Conservation (phyloP, 75 land plant species). For the Pseudotsuga menziesii region DNA sequence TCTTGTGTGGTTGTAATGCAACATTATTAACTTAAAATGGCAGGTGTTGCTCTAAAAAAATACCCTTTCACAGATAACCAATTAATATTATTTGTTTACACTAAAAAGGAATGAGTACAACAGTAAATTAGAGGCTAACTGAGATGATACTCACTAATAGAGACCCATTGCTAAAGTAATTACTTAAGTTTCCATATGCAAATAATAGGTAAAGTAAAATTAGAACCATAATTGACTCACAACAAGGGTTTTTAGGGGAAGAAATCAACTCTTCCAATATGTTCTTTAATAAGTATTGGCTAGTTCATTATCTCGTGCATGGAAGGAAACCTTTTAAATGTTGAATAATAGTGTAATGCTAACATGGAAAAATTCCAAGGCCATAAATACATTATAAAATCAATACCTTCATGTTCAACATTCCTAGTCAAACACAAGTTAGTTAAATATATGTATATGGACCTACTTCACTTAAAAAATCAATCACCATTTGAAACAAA, state of each 20-base stretch:
- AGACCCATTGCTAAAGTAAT: neutral
- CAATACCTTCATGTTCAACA: neutral
- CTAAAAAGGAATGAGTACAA: neutral
- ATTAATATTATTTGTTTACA: neutral
- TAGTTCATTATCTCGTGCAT: neutral
- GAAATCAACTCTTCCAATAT: neutral
- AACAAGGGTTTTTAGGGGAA: too few relatives aligned
- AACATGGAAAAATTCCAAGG: neutral
- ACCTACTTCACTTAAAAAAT: neutral
- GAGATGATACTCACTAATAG: neutral
- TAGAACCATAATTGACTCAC: neutral
- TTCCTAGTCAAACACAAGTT: neutral
- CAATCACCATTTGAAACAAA: neutral
- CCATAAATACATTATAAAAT: neutral
- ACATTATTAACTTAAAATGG: constrained; percentile 2
- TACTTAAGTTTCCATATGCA: neutral
- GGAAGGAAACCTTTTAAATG: neutral
- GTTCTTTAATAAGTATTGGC: neutral
- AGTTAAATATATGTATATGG: neutral
- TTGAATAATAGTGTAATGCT: neutral
- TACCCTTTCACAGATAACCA: neutral
- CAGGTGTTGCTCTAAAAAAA: constrained; percentile 2
- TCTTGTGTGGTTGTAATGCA: neutral
- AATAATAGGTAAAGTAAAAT: neutral
- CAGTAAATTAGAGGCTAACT: neutral